Conservation (phyloP, 805 yeast genomes). For the Kazachstania psychrophila region DNA sequence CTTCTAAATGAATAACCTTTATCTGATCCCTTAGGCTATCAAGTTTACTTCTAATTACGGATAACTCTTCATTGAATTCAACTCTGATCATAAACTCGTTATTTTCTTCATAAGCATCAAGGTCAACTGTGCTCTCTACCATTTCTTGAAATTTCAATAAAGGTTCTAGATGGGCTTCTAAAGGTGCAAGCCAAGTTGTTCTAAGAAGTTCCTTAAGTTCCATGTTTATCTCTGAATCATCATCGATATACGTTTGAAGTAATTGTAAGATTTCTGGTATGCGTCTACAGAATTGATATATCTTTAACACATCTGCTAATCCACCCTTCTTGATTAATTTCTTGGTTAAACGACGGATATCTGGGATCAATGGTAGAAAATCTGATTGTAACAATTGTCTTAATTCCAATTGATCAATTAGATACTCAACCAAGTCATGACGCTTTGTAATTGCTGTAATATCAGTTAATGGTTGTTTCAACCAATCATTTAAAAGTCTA, state of each 20-base stretch:
- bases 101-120: constrained; percentile 69
- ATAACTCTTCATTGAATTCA: constrained; percentile 75
- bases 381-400: constrained; percentile 60
- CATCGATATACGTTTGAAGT: constrained; percentile 37
- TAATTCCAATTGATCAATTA: constrained; percentile 60
- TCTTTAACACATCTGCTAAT: constrained; percentile 80
- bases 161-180: constrained; percentile 41
- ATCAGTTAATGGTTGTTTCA: constrained; percentile 86
- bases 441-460: constrained; percentile 50
- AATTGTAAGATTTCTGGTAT: constrained; percentile 60
- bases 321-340: constrained; percentile 52
- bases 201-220: constrained; percentile 33
- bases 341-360: constrained; percentile 64
- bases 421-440: constrained; percentile 62
- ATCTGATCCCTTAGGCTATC: constrained; percentile 48
- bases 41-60: constrained; percentile 48
- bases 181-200: constrained; percentile 48
- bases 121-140: constrained; percentile 86
- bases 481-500: constrained; percentile 83
- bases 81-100: constrained; percentile 75
- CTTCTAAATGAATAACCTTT: constrained; percentile 47
- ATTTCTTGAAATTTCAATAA: constrained; percentile 67
- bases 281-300: constrained; percentile 68
- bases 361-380: constrained; percentile 68
- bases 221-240: constrained; percentile 11